Evolutionary conservation across 805 yeast genomes (phyloP).

Genomic region (Lipomyces oligophaga): DNA sequence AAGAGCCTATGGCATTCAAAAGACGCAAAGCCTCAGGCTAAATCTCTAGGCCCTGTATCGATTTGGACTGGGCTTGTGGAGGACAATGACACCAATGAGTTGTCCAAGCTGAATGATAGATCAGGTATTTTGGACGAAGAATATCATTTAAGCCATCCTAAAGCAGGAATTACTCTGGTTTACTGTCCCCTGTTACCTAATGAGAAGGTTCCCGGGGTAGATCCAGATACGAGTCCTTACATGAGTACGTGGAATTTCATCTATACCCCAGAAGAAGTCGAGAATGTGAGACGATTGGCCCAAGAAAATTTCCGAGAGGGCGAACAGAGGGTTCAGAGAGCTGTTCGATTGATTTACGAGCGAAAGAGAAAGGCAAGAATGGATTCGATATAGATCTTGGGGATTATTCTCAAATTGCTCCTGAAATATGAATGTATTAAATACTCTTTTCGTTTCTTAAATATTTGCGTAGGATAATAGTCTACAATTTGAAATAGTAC

Average conservation of each 20-base stretch:
- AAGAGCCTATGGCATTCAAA: neutral
- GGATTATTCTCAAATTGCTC: too few species aligned
- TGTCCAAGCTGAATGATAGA: neutral
- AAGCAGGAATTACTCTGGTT: slow-evolving; percentile 28
- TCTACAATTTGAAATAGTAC: too few species aligned
- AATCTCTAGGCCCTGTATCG: slow-evolving; percentile 18
- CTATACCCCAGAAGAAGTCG: slow-evolving; percentile 30
- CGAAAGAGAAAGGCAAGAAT: slow-evolving; percentile 19
- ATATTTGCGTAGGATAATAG: too few species aligned
- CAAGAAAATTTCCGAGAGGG: slow-evolving; percentile 27
- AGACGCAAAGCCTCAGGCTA: neutral
- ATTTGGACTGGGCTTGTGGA: slow-evolving; percentile 23
- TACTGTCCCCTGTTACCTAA: slow-evolving; percentile 31
- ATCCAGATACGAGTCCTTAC: slow-evolving; percentile 27
- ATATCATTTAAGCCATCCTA: slow-evolving; percentile 2
- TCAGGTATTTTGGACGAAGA: slow-evolving; percentile 8
- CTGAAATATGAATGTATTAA: too few species aligned
- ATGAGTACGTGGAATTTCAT: slow-evolving; percentile 33
- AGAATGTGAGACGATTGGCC: slow-evolving; percentile 26
- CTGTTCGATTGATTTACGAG: slow-evolving; percentile 28
- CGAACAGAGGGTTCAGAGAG: slow-evolving; percentile 20
- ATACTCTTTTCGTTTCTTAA: too few species aligned
- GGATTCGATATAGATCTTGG: too few species aligned
- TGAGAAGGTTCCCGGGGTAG: slow-evolving; percentile 27
- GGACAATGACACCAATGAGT: slow-evolving; percentile 1